These are phyloP conservation scores for Epichloe festucae DNA, from an alignment of 2,329 filamentous ascomycete species.

Conservation along the genomic window DNA sequence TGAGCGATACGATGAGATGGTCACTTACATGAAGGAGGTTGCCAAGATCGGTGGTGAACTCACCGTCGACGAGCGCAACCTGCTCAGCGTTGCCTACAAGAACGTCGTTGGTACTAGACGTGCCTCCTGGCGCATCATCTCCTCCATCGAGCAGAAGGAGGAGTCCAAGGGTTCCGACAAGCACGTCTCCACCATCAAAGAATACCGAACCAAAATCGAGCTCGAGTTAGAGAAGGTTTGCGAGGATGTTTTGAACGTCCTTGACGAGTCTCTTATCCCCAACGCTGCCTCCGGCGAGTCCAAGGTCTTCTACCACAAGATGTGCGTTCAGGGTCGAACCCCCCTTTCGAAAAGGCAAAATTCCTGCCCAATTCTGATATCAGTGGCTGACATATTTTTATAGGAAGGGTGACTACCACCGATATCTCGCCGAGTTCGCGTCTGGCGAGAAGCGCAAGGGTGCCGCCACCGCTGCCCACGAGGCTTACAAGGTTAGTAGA, in stretches of 20 bases:
- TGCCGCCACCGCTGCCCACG: conserved; percentile 73
- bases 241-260: conserved; percentile 91
- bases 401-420: conserved; percentile 97
- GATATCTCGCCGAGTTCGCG: conserved; percentile 87
- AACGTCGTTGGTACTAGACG: conserved; percentile 97
- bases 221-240: conserved; percentile 93
- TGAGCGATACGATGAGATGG: conserved; percentile 99
- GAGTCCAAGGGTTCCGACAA: conserved; percentile 96
- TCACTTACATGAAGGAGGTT: conserved; percentile 99
- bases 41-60: conserved; percentile 75
- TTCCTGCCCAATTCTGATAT: too few species aligned
- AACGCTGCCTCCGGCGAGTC: conserved; percentile 94
- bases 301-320: conserved; percentile 99
- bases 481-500: conserved; percentile 84
- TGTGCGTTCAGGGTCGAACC: conserved; percentile 45
- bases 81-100: conserved; percentile 98
- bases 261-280: conserved; percentile 87
- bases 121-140: conserved; percentile 98
- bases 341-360: neutral
- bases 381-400: neutral
- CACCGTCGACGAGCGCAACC: conserved; percentile 94
- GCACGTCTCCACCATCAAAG: conserved; percentile 86
- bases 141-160: conserved; percentile 99
- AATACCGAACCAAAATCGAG: conserved; percentile 98
- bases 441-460: conserved; percentile 85